These are phyloP conservation scores for Sistotremastrum niveocremeum DNA, from an alignment of 768 basidiomycete genomes.

Conservation along the genomic window DNA sequence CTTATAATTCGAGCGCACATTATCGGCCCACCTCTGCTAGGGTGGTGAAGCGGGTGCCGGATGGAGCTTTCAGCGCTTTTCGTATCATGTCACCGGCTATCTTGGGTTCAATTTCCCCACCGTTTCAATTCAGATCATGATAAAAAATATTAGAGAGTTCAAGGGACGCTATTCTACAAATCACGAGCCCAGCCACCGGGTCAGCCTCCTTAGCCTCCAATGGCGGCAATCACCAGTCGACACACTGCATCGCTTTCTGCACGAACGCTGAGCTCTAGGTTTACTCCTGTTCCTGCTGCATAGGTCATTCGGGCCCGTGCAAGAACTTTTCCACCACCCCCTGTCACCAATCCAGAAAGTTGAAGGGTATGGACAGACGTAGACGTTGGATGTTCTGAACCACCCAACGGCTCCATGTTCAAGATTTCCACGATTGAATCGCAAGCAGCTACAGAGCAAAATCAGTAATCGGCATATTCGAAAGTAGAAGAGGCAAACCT, in stretches of 20 bases:
- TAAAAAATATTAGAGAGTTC: background rate
- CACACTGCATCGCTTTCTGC: conserved; percentile 85
- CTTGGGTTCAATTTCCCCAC: background rate
- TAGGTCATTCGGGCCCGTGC: conserved; percentile 94
- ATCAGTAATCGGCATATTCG: conserved; percentile 7
- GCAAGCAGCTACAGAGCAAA: conserved; percentile 58
- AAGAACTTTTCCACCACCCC: conserved; percentile 93
- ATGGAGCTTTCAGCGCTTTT: too few relatives aligned
- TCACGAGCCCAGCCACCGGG: background rate
- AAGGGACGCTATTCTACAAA: background rate
- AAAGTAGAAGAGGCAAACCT: conserved; percentile 37
- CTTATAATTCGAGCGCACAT: too few relatives aligned
- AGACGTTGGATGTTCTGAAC: conserved; percentile 70
- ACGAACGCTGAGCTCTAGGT: conserved; percentile 79
- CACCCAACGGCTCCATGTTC: conserved; percentile 93
- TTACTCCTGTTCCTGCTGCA: conserved; percentile 80
- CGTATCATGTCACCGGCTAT: background rate
- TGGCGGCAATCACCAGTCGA: conserved; percentile 79
- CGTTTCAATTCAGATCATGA: background rate
- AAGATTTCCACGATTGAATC: conserved; percentile 93
- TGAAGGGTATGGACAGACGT: conserved; percentile 89
- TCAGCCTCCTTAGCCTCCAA: conserved; percentile 38
- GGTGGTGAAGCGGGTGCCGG: too few relatives aligned
- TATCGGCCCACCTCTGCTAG: too few relatives aligned
- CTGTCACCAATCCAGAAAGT: conserved; percentile 77